Base-by-base conservation (phyloP, 2,329 filamentous ascomycete genomes). In the Penicillium glabrum region DNA sequence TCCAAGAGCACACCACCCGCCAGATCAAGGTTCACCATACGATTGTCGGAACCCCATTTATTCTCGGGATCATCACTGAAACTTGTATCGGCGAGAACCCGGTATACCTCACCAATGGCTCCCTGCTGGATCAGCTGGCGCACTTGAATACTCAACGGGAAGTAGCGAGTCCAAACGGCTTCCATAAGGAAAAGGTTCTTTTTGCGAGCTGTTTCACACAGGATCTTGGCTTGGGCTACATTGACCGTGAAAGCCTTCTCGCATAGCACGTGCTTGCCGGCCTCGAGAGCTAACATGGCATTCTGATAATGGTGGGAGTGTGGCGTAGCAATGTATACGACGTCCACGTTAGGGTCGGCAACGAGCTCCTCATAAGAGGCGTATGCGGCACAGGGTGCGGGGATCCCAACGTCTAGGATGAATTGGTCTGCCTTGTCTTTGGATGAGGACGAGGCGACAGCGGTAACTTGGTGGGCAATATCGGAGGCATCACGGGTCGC, bases 301-400 rank as follows among this genome's bases (percentile, higher is more conserved):
- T 96, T 93, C 74, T 96, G 91, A 79, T 93, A 96, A 79, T 96
- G 92, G 74, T 96, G 92, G 67, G 89, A 93, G 78, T 96, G 92
- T 16, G 92, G 92, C 4, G 92, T 96, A 24, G 91, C 91, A 54
- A 96, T 85, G 75, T 96, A 96, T 76, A 96, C 77, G 66, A 96
- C 90, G 73, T 96, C 90, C 63, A 96, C 84, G 67, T 90, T 83
- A 7, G 88, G 79, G 71, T 96, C 90, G 50, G 84, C 83, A 26
- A 93, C 91, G 27, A 96, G 83, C 71, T 92, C 89, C 60, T 87
- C 82, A 75, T 96, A 96, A 11, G 88, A 90, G 57, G 89, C 90
- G 71, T 96, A 96, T 27, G 88, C 82, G 66, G 85, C 85, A 56
- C 89, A 88, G 8, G 85, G 81, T 19, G 82, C 77, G 3, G 89